These are phyloP conservation scores for Bremia lactucae DNA, from an alignment of 352 stramenopile genomes.

Conservation along the genomic window DNA sequence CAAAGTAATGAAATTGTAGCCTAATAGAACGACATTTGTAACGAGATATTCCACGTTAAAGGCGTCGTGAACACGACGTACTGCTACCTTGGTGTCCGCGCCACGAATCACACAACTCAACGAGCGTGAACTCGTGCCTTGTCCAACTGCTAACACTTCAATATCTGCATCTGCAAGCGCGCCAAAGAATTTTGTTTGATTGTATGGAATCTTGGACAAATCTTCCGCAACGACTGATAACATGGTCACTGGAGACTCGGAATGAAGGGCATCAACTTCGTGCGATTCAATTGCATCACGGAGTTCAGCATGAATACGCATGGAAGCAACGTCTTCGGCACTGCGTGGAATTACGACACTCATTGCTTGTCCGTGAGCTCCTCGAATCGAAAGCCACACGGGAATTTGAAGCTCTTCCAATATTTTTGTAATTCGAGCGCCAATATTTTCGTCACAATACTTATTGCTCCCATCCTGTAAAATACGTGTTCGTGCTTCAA, in stretches of 20 bases:
- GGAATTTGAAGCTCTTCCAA: slow-evolving; percentile 52
- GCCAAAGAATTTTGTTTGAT: slow-evolving; percentile 73
- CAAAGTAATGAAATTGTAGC: slow-evolving; percentile 62
- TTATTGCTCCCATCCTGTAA: slow-evolving; percentile 50
- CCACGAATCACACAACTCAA: slow-evolving; percentile 67
- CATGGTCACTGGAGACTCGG: slow-evolving; percentile 68
- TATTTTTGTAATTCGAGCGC: slow-evolving; percentile 59
- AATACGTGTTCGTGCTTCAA: slow-evolving; percentile 73
- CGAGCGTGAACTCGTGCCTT: slow-evolving; percentile 70
- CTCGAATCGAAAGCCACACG: slow-evolving; percentile 74
- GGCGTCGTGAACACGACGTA: slow-evolving; percentile 65
- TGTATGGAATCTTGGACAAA: slow-evolving; percentile 55
- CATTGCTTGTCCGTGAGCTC: slow-evolving; percentile 71
- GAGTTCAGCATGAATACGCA: slow-evolving; percentile 46
- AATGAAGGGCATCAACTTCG: slow-evolving; percentile 63
- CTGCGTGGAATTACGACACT: slow-evolving; percentile 55
- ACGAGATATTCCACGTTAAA: slow-evolving; percentile 73
- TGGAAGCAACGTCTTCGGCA: slow-evolving; percentile 22
- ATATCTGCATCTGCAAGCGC: slow-evolving; percentile 56
- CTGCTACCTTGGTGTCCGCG: slow-evolving; percentile 57
- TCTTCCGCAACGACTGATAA: slow-evolving; percentile 75
- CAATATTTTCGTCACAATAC: slow-evolving; percentile 49
- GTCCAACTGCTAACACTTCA: slow-evolving; percentile 60
- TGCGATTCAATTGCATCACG: slow-evolving; percentile 48
- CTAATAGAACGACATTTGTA: slow-evolving; percentile 59